Percentiles rank a stretch among this genome's conserved stretches.
Evolutionary conservation across 2,329 filamentous ascomycete genomes (phyloP).

Genomic region (Claviceps purpurea): DNA sequence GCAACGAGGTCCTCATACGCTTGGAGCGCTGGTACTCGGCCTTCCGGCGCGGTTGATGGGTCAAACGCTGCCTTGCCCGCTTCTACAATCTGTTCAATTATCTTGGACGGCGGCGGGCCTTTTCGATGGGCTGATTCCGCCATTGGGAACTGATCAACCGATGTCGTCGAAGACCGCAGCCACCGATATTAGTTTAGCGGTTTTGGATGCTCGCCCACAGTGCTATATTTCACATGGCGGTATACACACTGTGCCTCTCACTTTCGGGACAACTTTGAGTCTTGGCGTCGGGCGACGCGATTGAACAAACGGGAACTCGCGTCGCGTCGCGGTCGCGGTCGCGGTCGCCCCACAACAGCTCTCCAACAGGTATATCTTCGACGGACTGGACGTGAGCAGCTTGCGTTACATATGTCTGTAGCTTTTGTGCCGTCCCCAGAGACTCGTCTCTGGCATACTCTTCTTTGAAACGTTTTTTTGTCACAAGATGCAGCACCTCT

Average conservation of each 20-base stretch:
- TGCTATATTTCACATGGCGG: background rate
- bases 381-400: too few species aligned
- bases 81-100: slow-evolving; percentile 23
- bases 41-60: slow-evolving; percentile 23
- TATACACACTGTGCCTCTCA: background rate
- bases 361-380: too few species aligned
- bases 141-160: slow-evolving; percentile 10
- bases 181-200: background rate
- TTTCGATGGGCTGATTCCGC: slow-evolving; percentile 12
- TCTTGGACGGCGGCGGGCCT: slow-evolving; percentile 13
- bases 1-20: slow-evolving; percentile 35
- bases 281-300: background rate
- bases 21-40: slow-evolving; percentile 20
- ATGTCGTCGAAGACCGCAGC: background rate
- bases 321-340: slow-evolving; percentile 4
- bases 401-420: background rate
- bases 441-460: background rate
- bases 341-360: slow-evolving; percentile 1
- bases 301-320: background rate
- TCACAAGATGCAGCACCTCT: slow-evolving; percentile 28
- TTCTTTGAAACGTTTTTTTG: background rate
- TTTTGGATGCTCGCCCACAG: background rate
- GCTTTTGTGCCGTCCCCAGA: background rate
- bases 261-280: background rate
- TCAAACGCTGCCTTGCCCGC: slow-evolving; percentile 36